phyloP scores from a whole-genome alignment of 805 yeast genomes.

The Pichia gijzeniarum region DNA sequence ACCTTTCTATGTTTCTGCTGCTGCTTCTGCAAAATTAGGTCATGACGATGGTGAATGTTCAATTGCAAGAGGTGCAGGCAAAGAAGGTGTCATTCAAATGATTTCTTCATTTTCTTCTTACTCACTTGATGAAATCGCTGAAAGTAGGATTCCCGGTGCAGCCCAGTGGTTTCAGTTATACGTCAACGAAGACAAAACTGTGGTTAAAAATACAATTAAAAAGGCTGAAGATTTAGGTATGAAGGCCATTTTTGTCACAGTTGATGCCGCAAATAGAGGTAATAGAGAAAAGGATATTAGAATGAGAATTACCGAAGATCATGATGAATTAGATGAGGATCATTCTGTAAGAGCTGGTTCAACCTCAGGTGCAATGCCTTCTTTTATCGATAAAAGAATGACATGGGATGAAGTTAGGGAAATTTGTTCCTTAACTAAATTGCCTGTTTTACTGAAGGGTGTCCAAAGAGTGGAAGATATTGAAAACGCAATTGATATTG shows the following conservation, averaged over 20 bases:
- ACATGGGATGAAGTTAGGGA: conserved; percentile 60
- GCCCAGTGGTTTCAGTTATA: conserved; percentile 86
- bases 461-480: conserved; percentile 81
- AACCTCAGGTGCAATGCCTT: conserved; percentile 77
- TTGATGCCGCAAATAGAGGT: conserved; percentile 89
- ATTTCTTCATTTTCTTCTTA: conserved; percentile 87
- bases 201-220: conserved; percentile 29
- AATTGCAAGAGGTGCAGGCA: conserved; percentile 74
- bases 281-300: conserved; percentile 66
- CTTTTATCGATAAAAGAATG: conserved; percentile 69
- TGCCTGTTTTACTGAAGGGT: conserved; percentile 73
- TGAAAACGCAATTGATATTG: conserved; percentile 60
- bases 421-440: conserved; percentile 46
- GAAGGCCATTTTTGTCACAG: conserved; percentile 80
- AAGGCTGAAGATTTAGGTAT: conserved; percentile 30
- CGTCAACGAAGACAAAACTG: conserved; percentile 53
- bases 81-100: conserved; percentile 75
- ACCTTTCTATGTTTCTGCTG: conserved; percentile 87
- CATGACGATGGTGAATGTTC: conserved; percentile 90
- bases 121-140: conserved; percentile 78
- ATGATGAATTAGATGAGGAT: conserved; percentile 37
- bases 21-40: conserved; percentile 87
- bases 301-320: conserved; percentile 33
- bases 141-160: conserved; percentile 57
- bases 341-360: conserved; percentile 65